Evolutionary conservation across 306 rosid genomes (phyloP), one percentile per base, ranked within the genome.

Genomic region (Pyrus communis): DNA sequence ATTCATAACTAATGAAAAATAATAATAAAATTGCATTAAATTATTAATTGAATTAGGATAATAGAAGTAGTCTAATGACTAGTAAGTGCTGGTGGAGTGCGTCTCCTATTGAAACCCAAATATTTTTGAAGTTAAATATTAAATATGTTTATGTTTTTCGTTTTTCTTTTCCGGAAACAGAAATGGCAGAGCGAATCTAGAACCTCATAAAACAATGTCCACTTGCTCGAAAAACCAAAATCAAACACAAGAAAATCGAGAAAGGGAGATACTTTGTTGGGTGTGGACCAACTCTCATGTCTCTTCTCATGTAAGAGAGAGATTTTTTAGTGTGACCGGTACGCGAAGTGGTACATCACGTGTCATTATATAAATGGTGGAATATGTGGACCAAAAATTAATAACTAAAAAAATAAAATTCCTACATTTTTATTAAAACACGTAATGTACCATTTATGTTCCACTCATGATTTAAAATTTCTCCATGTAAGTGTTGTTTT

Each of bases 141-240:
- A 46, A 10, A 57, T 10, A 27, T 5, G 4, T 51, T 15, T 57
- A 40, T 40, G 22, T n/a, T 52, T 2, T 60, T 15, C 0, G 35
- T 42, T 31, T 18, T 62, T 25, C 15, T 14, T 51, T 43, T 15
- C 59, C 69, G 82, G 69, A 68, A 45, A 70, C 71, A 70, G 60
- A 63, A 76, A 70, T 72, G 70, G 77, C 46, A 80, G 86, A 81
- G 87, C 83, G 89, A 85, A 88, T 88, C 91, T 82, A 88, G 86
- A 83, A 81, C 76, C 80, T 78, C 76, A 57, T 67, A 66, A 9
- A 79, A 75, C 83, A 79, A 38, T 70, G 30, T 42, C 75, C 62
- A 71, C 63, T 69, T 79, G 83, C 77, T 72, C 75, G 38, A 78
- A 64, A 74, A 66, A 49, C 72, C 33, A 76, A 67, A 72, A 73